These are phyloP conservation scores for Stipa capillata DNA, from an alignment of 176 grass and related monocot species.

Conservation along the genomic window DNA sequence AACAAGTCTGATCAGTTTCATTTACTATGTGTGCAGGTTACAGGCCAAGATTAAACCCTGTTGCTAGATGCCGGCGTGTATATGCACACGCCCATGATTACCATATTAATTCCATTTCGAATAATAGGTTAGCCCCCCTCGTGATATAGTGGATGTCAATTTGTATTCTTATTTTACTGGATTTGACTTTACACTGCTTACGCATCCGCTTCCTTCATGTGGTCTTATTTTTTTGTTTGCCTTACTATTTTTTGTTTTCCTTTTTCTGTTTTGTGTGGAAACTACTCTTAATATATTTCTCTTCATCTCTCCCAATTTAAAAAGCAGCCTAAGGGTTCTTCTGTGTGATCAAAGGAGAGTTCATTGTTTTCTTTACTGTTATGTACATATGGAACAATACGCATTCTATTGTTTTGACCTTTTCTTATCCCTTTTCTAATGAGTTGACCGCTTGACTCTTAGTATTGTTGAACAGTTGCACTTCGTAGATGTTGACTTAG, in stretches of 20 bases:
- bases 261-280: neutral
- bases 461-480: neutral
- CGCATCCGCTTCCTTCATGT: neutral
- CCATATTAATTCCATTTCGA: conserved; percentile 81
- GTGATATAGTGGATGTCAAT: conserved; percentile 1
- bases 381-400: neutral
- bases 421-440: neutral
- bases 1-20: conserved; percentile 16
- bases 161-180: neutral
- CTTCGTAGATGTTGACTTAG: neutral
- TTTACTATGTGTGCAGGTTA: conserved; percentile 43
- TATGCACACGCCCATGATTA: conserved; percentile 83
- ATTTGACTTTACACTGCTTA: neutral
- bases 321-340: conserved; percentile 9
- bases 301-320: neutral
- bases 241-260: conserved; percentile 8
- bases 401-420: neutral
- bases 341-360: neutral
- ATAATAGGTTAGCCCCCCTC: conserved; percentile 56
- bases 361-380: neutral
- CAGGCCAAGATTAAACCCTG: conserved; percentile 54
- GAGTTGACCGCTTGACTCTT: neutral
- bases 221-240: neutral
- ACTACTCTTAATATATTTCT: neutral
- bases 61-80: conserved; percentile 67